phyloP scores from a whole-genome alignment of 169 alveolate genomes.

The Eimeria mitis region DNA sequence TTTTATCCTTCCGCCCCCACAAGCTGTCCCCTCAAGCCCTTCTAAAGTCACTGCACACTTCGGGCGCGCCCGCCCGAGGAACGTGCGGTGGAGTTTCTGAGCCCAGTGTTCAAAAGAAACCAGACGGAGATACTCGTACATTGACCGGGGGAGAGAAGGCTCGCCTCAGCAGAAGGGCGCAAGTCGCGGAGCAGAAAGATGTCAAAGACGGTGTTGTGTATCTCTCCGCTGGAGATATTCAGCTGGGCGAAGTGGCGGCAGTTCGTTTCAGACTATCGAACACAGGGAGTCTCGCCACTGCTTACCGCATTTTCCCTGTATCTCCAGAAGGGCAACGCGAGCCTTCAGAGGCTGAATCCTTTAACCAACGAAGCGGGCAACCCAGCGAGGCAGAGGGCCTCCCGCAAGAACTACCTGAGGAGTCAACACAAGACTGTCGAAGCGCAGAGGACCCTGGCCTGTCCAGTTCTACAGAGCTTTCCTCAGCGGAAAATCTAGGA shows the following conservation, averaged over 20 bases:
- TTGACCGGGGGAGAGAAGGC: not conserved
- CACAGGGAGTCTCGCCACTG: conserved; percentile 54
- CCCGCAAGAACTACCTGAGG: not conserved
- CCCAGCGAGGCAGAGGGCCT: not conserved
- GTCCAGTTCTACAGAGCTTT: not conserved
- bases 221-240: conserved; percentile 66
- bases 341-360: not conserved
- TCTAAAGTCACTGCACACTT: not conserved
- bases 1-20: conserved; percentile 57
- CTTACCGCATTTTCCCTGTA: conserved; percentile 53
- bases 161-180: not conserved
- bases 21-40: conserved; percentile 51
- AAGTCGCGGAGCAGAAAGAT: not conserved
- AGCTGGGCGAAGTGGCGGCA: conserved; percentile 63
- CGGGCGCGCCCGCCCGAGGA: not conserved
- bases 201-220: conserved; percentile 45
- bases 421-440: not conserved
- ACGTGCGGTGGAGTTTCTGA: not conserved
- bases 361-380: not conserved
- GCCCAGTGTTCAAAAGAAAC: not conserved
- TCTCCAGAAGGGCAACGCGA: conserved; percentile 11
- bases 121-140: not conserved
- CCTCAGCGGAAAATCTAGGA: not conserved
- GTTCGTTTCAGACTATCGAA: conserved; percentile 31
- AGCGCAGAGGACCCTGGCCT: not conserved